Conservation (phyloP, 208 protist species). For the Crithidia sp. region DNA sequence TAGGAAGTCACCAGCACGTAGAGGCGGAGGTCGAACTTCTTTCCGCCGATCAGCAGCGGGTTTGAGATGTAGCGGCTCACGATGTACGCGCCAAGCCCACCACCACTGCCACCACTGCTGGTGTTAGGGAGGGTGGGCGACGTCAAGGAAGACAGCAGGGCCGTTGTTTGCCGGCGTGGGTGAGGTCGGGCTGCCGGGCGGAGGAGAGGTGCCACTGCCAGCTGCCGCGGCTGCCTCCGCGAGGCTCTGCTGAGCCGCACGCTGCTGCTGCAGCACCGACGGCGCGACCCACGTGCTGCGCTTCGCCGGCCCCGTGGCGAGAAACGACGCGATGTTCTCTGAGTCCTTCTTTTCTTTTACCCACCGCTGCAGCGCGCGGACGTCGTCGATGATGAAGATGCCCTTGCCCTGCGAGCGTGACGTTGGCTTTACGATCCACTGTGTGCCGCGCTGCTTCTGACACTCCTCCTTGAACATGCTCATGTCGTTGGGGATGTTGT, state of each 20-base stretch:
- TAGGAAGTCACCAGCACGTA: constrained; percentile 96
- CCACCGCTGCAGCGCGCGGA: constrained; percentile 89
- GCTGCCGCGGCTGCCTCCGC: constrained; percentile 11
- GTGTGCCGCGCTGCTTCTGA: constrained; percentile 64
- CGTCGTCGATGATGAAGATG: constrained; percentile 96
- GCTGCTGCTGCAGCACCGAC: constrained; percentile 26
- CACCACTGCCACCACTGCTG: background rate
- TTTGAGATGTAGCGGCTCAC: constrained; percentile 95
- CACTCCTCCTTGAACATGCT: constrained; percentile 96
- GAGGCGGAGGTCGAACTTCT: constrained; percentile 98
- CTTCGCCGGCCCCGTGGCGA: constrained; percentile 18
- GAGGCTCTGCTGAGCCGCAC: constrained; percentile 7
- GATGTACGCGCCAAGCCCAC: constrained; percentile 78
- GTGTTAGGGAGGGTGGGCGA: background rate
- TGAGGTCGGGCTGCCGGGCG: constrained; percentile 3
- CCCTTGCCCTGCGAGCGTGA: constrained; percentile 94
- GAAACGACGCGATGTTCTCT: constrained; percentile 40
- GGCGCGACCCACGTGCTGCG: constrained; percentile 15
- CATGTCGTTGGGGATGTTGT: constrained; percentile 94
- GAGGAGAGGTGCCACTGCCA: constrained; percentile 1
- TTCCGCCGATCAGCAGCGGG: constrained; percentile 95
- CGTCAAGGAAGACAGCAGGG: background rate
- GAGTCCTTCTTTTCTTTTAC: constrained; percentile 67
- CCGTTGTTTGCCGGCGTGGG: background rate
- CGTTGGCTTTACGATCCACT: constrained; percentile 98